phyloP scores from a whole-genome alignment of 257 asterid species.

The Jacaranda mimosifolia region DNA sequence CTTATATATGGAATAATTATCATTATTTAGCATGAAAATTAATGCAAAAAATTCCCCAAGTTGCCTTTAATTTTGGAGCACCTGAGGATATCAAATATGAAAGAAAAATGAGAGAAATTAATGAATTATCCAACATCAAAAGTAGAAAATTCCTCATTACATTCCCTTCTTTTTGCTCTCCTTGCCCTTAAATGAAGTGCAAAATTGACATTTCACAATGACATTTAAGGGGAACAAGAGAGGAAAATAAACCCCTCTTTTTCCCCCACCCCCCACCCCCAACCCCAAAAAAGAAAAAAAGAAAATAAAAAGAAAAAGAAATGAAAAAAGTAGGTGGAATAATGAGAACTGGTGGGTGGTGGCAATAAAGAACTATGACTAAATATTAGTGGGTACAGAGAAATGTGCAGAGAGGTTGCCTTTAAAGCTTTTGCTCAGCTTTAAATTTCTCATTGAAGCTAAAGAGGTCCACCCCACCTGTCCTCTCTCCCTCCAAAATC shows the following conservation, averaged over 20 bases:
- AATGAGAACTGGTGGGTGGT: slow-evolving; percentile 38
- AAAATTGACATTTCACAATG: slow-evolving; percentile 20
- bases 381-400: not conserved
- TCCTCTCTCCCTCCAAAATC: not conserved
- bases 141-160: not conserved
- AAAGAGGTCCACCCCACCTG: slow-evolving; percentile 36
- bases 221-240: not conserved
- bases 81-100: not conserved
- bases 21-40: not conserved
- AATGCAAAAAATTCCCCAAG: not conserved
- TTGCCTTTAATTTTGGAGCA: not conserved
- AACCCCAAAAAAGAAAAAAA: not conserved
- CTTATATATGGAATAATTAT: no score
- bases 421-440: slow-evolving; percentile 38
- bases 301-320: not conserved
- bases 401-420: slow-evolving; percentile 27
- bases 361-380: slow-evolving; percentile 47
- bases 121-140: slow-evolving; percentile 6
- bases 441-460: slow-evolving; percentile 32
- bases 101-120: not conserved
- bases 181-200: slow-evolving; percentile 18
- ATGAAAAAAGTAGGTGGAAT: slow-evolving; percentile 30
- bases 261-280: not conserved
- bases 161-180: not conserved
- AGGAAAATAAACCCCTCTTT: no score